Percentiles rank a stretch among this genome's conserved stretches.
phyloP scores from a whole-genome alignment of 441 rosid genomes.

The Adansonia gregorii region DNA sequence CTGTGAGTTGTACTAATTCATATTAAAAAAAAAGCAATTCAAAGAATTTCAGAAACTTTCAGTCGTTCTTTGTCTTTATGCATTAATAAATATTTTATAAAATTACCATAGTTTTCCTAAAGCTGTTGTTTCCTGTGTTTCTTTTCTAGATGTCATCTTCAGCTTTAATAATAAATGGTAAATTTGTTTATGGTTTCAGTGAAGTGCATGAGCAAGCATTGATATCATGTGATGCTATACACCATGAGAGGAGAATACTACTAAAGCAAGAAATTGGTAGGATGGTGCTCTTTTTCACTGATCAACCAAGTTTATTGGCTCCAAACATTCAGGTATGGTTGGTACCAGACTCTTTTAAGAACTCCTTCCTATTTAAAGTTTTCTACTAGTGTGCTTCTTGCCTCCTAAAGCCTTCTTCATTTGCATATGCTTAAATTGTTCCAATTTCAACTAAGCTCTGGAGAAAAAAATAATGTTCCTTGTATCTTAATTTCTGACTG shows the following conservation, averaged over 20 bases:
- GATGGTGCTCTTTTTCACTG: constrained; percentile 97
- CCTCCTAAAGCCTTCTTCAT: constrained; percentile 2
- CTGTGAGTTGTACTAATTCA: neutral
- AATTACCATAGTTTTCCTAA: neutral
- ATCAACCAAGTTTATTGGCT: constrained; percentile 98
- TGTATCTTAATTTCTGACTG: neutral
- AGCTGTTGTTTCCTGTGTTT: neutral
- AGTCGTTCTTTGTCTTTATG: neutral
- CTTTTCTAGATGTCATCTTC: constrained; percentile 22
- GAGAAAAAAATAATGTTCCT: neutral
- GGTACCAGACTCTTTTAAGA: constrained; percentile 18
- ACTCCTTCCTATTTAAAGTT: constrained; percentile 13
- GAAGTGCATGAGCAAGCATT: constrained; percentile 98
- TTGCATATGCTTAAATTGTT: constrained; percentile 23
- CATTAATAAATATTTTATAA: constrained; percentile 9
- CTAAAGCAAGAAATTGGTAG: constrained; percentile 97
- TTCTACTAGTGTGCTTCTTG: neutral
- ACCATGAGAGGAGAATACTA: constrained; percentile 89
- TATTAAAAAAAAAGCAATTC: neutral
- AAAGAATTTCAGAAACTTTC: constrained; percentile 9
- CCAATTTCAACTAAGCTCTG: constrained; percentile 22
- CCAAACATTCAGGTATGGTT: constrained; percentile 91
- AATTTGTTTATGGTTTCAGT: constrained; percentile 55
- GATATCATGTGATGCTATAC: constrained; percentile 77
- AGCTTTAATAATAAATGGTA: constrained; percentile 26